Conservation (phyloP, 495 filamentous ascomycete genomes). For the Penicillium simplicissimum region DNA sequence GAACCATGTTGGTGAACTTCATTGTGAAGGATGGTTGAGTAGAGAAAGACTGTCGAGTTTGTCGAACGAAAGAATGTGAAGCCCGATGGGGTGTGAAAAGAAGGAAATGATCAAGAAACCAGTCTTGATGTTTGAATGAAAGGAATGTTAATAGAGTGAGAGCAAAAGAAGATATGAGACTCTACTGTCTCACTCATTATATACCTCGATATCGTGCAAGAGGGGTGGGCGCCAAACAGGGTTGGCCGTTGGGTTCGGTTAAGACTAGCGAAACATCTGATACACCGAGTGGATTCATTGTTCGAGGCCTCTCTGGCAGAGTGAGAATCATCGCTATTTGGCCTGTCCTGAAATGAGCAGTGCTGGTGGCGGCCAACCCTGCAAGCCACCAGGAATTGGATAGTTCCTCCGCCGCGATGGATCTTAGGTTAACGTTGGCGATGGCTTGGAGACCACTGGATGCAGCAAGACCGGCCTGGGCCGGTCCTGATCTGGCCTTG, state of each 20-base stretch:
- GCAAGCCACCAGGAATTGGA: constrained; percentile 4
- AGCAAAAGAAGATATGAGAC: constrained; percentile 2
- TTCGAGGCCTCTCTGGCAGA: constrained; percentile 8
- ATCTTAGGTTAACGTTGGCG: neutral
- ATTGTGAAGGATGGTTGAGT: constrained; percentile 20
- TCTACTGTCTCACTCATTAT: constrained; percentile 13
- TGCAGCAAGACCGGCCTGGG: constrained; percentile 13
- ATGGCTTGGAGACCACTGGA: constrained; percentile 12
- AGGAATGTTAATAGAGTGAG: constrained; percentile 10
- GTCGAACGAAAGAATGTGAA: constrained; percentile 21
- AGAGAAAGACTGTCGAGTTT: constrained; percentile 29
- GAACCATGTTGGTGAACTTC: constrained; percentile 30
- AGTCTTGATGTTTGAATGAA: constrained; percentile 28
- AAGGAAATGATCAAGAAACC: constrained; percentile 27
- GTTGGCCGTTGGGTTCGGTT: constrained; percentile 6
- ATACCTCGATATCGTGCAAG: constrained; percentile 14
- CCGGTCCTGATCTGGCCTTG: constrained; percentile 5
- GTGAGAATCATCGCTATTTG: constrained; percentile 3
- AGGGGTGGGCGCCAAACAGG: constrained; percentile 10
- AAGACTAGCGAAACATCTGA: constrained; percentile 13
- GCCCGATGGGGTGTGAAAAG: constrained; percentile 9
- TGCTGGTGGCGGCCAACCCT: constrained; percentile 10
- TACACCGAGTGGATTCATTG: constrained; percentile 18
- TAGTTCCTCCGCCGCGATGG: constrained; percentile 1
- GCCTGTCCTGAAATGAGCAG: constrained; percentile 6